Percentiles rank a stretch among this genome's conserved stretches.
These are phyloP conservation scores for Solanum lycopersicoides DNA, from an alignment of 257 asterid species.

Conservation along the genomic window DNA sequence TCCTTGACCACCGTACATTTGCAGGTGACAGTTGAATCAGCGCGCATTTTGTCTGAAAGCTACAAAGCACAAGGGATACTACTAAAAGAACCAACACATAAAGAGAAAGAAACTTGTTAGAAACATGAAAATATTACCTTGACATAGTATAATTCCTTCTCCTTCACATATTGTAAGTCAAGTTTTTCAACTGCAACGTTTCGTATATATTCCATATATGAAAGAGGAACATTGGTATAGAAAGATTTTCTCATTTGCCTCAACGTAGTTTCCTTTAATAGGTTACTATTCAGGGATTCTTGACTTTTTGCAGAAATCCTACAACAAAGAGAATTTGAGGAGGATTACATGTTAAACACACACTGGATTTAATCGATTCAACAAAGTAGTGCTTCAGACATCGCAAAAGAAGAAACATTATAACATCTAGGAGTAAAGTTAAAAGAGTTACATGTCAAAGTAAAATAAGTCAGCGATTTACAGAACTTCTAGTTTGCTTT, in stretches of 20 bases:
- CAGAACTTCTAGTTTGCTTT: background rate
- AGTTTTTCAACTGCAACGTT: conserved; percentile 17
- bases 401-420: background rate
- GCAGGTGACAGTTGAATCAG: conserved; percentile 34
- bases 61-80: conserved; percentile 2
- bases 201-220: conserved; percentile 22
- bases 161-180: conserved; percentile 12
- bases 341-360: background rate
- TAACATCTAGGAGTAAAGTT: background rate
- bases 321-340: background rate
- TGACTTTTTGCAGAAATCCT: conserved; percentile 17
- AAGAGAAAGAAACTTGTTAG: background rate
- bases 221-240: conserved; percentile 25
- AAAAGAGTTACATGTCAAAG: background rate
- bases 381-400: background rate
- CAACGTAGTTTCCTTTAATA: conserved; percentile 6
- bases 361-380: background rate
- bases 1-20: conserved; percentile 24
- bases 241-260: conserved; percentile 21
- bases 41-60: conserved; percentile 27
- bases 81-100: background rate
- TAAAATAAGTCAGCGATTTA: background rate
- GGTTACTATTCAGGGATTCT: conserved; percentile 11
- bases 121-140: conserved; percentile 16
- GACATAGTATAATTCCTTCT: conserved; percentile 26